Percentiles rank a stretch among this genome's conserved stretches.
Conservation (phyloP, 164 flowering plant species). For the Magnolia sinica region DNA sequence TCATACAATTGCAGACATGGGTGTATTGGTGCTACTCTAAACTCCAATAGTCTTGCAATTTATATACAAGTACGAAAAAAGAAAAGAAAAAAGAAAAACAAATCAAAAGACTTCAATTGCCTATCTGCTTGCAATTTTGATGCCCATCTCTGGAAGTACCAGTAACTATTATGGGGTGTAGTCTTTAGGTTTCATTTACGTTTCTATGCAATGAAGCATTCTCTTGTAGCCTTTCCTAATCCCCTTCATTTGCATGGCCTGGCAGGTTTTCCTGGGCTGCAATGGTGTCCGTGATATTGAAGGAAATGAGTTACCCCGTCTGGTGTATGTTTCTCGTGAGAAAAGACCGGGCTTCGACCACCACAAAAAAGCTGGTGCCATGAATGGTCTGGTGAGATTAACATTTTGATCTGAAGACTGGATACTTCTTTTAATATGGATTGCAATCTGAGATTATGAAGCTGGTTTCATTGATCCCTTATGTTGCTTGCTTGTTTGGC, state of each 20-base stretch:
- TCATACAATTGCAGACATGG: too few species aligned
- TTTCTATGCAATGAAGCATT: neutral
- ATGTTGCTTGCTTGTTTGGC: neutral
- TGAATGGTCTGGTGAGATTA: slow-evolving; percentile 78
- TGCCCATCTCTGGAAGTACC: neutral
- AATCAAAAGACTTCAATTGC: neutral
- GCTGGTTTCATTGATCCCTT: neutral
- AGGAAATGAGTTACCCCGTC: slow-evolving; percentile 82
- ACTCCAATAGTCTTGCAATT: too few species aligned
- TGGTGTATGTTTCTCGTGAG: slow-evolving; percentile 95
- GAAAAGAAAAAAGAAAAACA: too few species aligned
- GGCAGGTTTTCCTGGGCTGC: slow-evolving; percentile 87
- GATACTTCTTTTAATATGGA: neutral
- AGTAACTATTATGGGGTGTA: too few species aligned
- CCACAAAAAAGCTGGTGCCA: slow-evolving; percentile 96
- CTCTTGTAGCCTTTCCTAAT: neutral
- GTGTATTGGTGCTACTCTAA: too few species aligned
- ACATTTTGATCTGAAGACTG: neutral
- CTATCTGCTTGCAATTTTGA: neutral
- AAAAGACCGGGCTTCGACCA: slow-evolving; percentile 95
- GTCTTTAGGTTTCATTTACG: too few species aligned
- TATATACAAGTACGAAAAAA: too few species aligned
- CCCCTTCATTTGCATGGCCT: neutral
- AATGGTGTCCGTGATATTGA: slow-evolving; percentile 86
- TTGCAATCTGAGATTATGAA: neutral